A percentile compares a stretch with the other conserved stretches of the same genome.
Conservation (phyloP, 495 filamentous ascomycete genomes). For the Penicillium goetzii region DNA sequence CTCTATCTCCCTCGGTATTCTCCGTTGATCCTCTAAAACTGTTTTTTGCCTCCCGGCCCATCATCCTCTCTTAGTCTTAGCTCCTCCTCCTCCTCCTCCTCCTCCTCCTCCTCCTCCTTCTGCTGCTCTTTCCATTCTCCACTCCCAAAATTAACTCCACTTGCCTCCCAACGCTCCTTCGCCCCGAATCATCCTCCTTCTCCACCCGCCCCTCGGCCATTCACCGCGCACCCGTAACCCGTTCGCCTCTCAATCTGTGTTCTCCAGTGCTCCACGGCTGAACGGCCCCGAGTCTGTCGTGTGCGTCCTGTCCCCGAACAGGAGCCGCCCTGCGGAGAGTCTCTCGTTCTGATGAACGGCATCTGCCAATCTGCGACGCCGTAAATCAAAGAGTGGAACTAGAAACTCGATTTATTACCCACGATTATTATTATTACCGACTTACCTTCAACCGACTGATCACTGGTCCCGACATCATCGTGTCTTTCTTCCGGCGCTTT, state of each 20-base stretch:
- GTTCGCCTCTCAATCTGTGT: not conserved
- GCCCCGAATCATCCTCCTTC: not conserved
- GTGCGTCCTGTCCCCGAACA: constrained; percentile 10
- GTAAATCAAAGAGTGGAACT: not conserved
- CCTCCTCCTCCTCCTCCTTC: not conserved
- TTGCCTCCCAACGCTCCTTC: constrained; percentile 24
- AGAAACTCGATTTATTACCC: not conserved
- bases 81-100: not conserved
- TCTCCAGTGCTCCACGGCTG: constrained; percentile 16
- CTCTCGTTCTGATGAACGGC: not conserved
- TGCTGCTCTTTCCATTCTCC: not conserved
- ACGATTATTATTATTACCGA: not conserved
- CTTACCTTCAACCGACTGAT: not conserved
- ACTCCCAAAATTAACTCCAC: not conserved
- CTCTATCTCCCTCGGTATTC: not conserved
- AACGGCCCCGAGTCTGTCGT: constrained; percentile 13
- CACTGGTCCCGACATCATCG: constrained; percentile 23
- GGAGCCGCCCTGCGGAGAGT: not conserved
- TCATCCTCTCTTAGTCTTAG: too few relatives aligned
- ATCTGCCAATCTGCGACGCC: too few relatives aligned
- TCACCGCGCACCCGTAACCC: constrained; percentile 22
- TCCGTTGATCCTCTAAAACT: too few relatives aligned
- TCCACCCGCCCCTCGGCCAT: constrained; percentile 25
- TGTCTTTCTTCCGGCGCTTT: not conserved
- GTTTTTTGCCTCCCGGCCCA: not conserved